Base-by-base conservation (phyloP, 2,329 filamentous ascomycete genomes). In the Fusarium palustre region DNA sequence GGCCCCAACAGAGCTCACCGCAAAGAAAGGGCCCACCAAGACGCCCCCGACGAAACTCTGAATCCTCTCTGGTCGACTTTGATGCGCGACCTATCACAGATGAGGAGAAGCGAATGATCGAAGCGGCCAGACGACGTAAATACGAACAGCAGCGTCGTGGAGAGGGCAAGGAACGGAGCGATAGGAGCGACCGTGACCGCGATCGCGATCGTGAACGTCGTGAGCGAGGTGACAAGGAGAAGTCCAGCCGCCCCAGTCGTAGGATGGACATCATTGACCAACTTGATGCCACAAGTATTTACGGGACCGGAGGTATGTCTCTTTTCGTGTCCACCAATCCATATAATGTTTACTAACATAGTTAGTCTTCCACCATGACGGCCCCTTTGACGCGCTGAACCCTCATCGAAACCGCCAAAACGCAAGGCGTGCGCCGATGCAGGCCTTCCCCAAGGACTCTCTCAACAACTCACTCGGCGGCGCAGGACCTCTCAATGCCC, bases 351-450 rank as follows among this genome's bases (percentile, higher is more conserved):
- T 61, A 28, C 65, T 70, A 50, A 68, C 53, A 43, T 42, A 62
- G n/a, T 48, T n/a, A 11, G 94, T 97, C 72, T 97, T 98, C 81
- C 96, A 99, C 76, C 96, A 99, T 76, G 96, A 98, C 76, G 96
- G 96, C 1, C 96, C 96, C 7, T 99, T 97, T 75, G 96, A 99
- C 80, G 96, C 96, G 22, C 92, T 96, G 78, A 97, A 97, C 79
- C 94, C 96, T 7, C 92, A 97, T 78, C 92, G 96, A 69, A 99
- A 98, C 80, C 90, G 92, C 60, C 92, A 92, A 76, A 92, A 90
- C 74, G 90, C 91, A 75, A 89, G 90, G 64, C 90, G 92, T 56
- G 94, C 96, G 9, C 96, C 96, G 1, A 97, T 99, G 93, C 91
- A 97, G 78, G 96, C 96, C 3, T 99, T 98, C 80, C 93, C 96